Base-by-base conservation (phyloP, 2,329 filamentous ascomycete species). In the Camptophora hylomeconis region DNA sequence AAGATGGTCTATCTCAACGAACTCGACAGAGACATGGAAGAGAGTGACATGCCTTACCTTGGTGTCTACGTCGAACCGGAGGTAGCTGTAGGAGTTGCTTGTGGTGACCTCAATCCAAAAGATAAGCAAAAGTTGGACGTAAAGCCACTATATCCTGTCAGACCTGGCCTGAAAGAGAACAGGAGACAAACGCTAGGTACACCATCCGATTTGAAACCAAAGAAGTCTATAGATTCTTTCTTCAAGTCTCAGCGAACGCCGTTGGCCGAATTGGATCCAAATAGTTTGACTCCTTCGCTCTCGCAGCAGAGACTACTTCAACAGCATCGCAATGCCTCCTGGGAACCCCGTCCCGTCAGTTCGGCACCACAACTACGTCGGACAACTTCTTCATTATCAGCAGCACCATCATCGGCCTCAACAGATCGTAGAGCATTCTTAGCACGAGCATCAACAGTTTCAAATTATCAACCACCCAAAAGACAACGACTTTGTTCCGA, bases 21-120 rank as follows among this genome's bases (percentile, higher is more conserved):
- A 9, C 67, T 77, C 0, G 69, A 72, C 1, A 58, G 67, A 5
- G 70, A 70, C 4, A 51, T 83, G 13, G 69, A 75, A 14, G 60
- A 75, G 1, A 69, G 74, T 7, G 69, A 78, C 22, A 75, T 93
- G 65, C 69, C 78, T 1, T 95, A 79, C 45, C 82, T 98, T 39
- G 92, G 89, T 17, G 61, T 67, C 12, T 65, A 72, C 41, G 69
- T 92, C 24, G 73, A 80, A 17, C 59, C 75, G 2, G 63, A 75
- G 26, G 52, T 81, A 34, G 84, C 87, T 5, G 63, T 65, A 28
- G 75, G 72, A 5, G 76, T 98, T 34, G 83, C 89, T 14, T 60
- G 52, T 20, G 89, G 89, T 19, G 80, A 93, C 42, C 55, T 94
- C 24, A 78, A 95, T 50, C 89, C 89, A 2, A 89, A 87, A 41